A percentile compares a stretch with the other conserved stretches of the same genome.
These are phyloP conservation scores for Rutidosis leptorrhynchoides DNA, from an alignment of 129 eudicot genomes.

Conservation along the genomic window DNA sequence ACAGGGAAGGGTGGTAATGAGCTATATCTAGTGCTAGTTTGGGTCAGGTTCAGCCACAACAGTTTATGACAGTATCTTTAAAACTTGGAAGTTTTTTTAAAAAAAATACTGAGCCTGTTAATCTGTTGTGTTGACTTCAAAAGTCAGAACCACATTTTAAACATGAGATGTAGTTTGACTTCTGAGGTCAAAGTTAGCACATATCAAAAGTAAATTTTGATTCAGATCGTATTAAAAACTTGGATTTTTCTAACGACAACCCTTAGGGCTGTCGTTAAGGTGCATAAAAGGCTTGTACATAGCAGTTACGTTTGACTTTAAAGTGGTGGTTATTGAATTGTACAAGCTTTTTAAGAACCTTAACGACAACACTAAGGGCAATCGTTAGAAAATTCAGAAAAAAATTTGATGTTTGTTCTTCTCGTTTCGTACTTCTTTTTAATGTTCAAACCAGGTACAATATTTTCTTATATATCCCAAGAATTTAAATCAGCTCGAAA, in stretches of 20 bases:
- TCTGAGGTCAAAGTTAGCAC: conserved; percentile 14
- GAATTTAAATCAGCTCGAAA: neutral
- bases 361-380: too few species aligned
- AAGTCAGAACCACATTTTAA: conserved; percentile 3
- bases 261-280: too few species aligned
- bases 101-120: neutral
- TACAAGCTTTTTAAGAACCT: too few species aligned
- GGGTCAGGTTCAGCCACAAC: neutral
- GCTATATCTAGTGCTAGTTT: neutral
- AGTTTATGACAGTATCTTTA: neutral
- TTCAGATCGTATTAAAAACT: neutral
- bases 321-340: too few species aligned
- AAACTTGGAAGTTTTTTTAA: neutral
- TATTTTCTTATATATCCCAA: neutral
- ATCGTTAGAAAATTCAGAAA: too few species aligned
- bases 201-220: neutral
- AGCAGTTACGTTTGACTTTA: too few species aligned
- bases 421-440: neutral
- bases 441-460: neutral
- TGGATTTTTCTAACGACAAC: too few species aligned
- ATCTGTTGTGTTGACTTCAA: conserved; percentile 9
- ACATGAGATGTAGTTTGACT: conserved; percentile 9
- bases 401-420: neutral
- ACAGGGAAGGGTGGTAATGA: neutral
- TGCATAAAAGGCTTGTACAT: too few species aligned